These are phyloP conservation scores for Escallonia herrerae DNA, from an alignment of 129 eudicot species.

Conservation along the genomic window DNA sequence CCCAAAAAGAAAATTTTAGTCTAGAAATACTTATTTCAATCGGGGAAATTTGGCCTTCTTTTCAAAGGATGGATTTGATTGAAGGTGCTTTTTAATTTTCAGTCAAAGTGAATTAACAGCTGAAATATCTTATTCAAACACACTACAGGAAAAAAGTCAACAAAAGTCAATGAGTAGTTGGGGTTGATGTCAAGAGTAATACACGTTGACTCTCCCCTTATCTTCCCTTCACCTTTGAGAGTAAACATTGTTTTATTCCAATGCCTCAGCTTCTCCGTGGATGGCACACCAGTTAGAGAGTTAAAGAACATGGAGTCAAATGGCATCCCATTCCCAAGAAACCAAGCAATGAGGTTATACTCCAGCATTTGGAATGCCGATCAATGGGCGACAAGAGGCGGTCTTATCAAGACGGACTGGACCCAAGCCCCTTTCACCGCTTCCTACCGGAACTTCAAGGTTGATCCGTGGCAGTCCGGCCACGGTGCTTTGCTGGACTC, in stretches of 20 bases:
- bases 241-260: neutral
- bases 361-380: slow-evolving; percentile 75
- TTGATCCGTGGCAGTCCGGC: slow-evolving; percentile 39
- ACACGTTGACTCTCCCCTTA: too few species aligned
- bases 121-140: too few species aligned
- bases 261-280: slow-evolving; percentile 50
- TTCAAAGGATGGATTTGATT: too few species aligned
- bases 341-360: slow-evolving; percentile 57
- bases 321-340: slow-evolving; percentile 52
- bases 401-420: slow-evolving; percentile 65
- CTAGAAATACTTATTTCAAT: too few species aligned
- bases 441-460: slow-evolving; percentile 46
- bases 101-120: too few species aligned
- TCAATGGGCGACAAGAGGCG: slow-evolving; percentile 77
- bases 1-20: too few species aligned
- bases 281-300: slow-evolving; percentile 66
- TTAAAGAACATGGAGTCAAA: slow-evolving; percentile 49
- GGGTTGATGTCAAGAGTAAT: too few species aligned
- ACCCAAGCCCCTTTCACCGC: slow-evolving; percentile 64
- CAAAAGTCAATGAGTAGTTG: too few species aligned
- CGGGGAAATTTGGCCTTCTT: too few species aligned
- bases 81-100: too few species aligned
- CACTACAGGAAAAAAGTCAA: too few species aligned
- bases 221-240: neutral
- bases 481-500: slow-evolving; percentile 41